These are phyloP conservation scores for Logfia minima DNA, from an alignment of 129 eudicot genomes.

Conservation along the genomic window DNA sequence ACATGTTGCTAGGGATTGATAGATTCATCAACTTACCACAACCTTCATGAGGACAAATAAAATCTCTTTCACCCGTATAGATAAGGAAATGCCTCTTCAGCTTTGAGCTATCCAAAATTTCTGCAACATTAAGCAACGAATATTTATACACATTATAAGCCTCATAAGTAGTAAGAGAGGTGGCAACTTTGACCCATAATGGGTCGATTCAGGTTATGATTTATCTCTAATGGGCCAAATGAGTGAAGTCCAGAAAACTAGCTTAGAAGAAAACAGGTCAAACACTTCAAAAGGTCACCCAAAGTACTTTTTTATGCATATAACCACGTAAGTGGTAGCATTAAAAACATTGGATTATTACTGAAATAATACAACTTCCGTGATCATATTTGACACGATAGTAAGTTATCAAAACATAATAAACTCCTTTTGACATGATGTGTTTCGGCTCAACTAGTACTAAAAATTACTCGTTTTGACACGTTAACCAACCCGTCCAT, in stretches of 20 bases:
- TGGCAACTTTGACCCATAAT: too few species aligned
- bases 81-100: slow-evolving; percentile 86
- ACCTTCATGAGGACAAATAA: slow-evolving; percentile 94
- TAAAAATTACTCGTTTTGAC: neutral
- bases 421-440: neutral
- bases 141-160: neutral
- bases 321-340: too few species aligned
- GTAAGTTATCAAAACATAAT: neutral
- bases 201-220: too few species aligned
- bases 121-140: slow-evolving; percentile 45
- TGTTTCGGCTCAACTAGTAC: neutral
- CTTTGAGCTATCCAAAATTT: slow-evolving; percentile 98
- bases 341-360: too few species aligned
- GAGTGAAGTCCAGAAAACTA: too few species aligned
- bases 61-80: slow-evolving; percentile 96
- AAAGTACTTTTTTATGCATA: too few species aligned
- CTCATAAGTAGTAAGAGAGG: too few species aligned
- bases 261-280: too few species aligned
- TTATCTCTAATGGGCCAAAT: too few species aligned
- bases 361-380: too few species aligned
- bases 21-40: slow-evolving; percentile 79
- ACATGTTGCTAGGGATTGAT: neutral
- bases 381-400: too few species aligned
- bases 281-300: too few species aligned
- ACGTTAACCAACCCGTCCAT: neutral